phyloP scores from a whole-genome alignment of 2,329 filamentous ascomycete species.

The Diaporthe vexans region DNA sequence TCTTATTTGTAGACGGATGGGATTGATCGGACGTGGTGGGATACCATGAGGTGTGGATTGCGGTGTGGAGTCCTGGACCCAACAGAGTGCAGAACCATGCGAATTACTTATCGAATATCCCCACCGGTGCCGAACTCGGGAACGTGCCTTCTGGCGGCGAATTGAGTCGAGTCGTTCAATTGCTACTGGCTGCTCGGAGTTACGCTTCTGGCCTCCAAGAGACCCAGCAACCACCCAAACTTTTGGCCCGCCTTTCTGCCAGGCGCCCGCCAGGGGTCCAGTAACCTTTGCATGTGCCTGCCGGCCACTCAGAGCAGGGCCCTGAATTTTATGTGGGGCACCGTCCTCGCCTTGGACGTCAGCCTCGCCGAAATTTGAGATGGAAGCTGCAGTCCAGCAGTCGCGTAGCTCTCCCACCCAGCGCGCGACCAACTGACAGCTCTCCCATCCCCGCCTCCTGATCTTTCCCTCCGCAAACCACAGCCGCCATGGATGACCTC shows the following conservation, averaged over 20 bases:
- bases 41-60: slow-evolving; percentile 29
- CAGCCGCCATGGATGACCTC: slow-evolving; percentile 81
- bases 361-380: slow-evolving; percentile 43
- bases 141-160: background rate
- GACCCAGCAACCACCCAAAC: background rate
- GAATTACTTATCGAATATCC: slow-evolving; percentile 21
- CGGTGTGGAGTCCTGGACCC: slow-evolving; percentile 13
- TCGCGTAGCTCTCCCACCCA: slow-evolving; percentile 20
- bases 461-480: slow-evolving; percentile 17
- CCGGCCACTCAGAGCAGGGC: slow-evolving; percentile 22
- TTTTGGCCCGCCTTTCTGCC: background rate
- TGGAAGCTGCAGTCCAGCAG: slow-evolving; percentile 21
- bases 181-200: slow-evolving; percentile 6
- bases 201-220: background rate
- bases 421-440: slow-evolving; percentile 29
- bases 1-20: slow-evolving; percentile 23
- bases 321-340: background rate
- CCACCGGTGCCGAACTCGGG: slow-evolving; percentile 39
- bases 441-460: slow-evolving; percentile 1
- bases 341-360: slow-evolving; percentile 34
- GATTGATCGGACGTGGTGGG: slow-evolving; percentile 12
- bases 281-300: slow-evolving; percentile 23
- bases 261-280: slow-evolving; percentile 15
- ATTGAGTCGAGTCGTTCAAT: slow-evolving; percentile 13
- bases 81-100: slow-evolving; percentile 31